Conservation (phyloP, 2,329 filamentous ascomycete species). For the Gaeumannomyces sp. region DNA sequence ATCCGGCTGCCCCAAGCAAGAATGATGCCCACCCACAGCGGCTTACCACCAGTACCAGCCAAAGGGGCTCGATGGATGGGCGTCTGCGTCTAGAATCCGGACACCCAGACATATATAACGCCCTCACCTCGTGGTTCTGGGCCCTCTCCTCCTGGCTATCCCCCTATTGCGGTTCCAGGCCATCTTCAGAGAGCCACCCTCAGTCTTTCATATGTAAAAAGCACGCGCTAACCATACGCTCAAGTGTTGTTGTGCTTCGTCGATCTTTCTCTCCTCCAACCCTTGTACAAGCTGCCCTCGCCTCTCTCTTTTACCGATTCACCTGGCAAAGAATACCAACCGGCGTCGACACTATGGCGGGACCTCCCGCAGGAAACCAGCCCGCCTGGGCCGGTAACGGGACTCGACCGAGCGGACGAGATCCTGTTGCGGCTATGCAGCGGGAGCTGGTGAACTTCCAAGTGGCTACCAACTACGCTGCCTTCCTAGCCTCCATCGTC, state of each 20-base stretch:
- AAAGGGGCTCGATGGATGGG: background rate
- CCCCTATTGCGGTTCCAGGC: background rate
- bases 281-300: background rate
- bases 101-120: background rate
- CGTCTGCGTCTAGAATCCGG: background rate
- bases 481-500: constrained; percentile 22
- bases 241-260: background rate
- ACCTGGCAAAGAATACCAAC: background rate
- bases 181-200: background rate
- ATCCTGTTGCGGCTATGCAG: background rate
- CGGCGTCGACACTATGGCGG: background rate
- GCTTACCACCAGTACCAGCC: background rate
- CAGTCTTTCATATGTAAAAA: background rate
- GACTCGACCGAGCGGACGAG: background rate
- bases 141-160: background rate
- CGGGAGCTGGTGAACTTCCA: constrained; percentile 12
- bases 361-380: background rate
- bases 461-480: constrained; percentile 14
- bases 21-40: background rate
- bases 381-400: background rate
- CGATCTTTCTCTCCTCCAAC: background rate
- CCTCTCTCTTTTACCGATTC: background rate
- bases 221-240: background rate
- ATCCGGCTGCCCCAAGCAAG: background rate
- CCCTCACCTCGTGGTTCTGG: background rate